phyloP scores from a whole-genome alignment of 2,329 filamentous ascomycete genomes.

The Pleomassaria siparia region DNA sequence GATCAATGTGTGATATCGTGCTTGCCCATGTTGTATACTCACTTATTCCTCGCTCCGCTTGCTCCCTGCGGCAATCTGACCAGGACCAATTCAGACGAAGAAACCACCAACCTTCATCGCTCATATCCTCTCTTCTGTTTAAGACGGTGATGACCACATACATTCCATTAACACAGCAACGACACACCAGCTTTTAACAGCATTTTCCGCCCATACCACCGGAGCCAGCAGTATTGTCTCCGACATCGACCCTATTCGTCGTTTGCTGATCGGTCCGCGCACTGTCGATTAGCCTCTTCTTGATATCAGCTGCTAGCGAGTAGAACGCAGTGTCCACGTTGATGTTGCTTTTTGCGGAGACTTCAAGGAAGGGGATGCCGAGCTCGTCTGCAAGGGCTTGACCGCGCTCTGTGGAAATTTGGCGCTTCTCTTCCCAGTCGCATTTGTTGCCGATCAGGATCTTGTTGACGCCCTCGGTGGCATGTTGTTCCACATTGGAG shows the following conservation, averaged over 20 bases:
- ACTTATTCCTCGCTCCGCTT: neutral
- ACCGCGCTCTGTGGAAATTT: constrained; percentile 88
- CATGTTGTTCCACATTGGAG: constrained; percentile 97
- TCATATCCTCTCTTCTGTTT: neutral
- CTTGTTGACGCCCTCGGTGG: constrained; percentile 98
- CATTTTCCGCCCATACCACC: constrained; percentile 42
- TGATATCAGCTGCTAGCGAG: constrained; percentile 92
- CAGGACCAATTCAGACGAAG: constrained; percentile 1
- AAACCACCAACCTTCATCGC: neutral
- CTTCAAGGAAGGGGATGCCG: constrained; percentile 96
- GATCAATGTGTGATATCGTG: constrained; percentile 4
- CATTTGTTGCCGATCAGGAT: constrained; percentile 99
- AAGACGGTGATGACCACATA: neutral
- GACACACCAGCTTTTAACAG: constrained; percentile 27
- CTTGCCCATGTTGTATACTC: constrained; percentile 1
- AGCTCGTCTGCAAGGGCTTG: constrained; percentile 94
- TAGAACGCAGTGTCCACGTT: constrained; percentile 99
- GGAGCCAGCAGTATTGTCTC: constrained; percentile 26
- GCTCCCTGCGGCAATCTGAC: constrained; percentile 3
- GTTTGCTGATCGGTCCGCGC: constrained; percentile 65
- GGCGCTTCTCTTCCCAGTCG: constrained; percentile 99
- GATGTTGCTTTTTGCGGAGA: constrained; percentile 98
- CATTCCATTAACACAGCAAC: neutral
- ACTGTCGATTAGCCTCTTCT: constrained; percentile 95
- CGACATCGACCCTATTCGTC: constrained; percentile 35